Percentiles rank a stretch among this genome's conserved stretches.
Conservation (phyloP, 306 rosid genomes). For the Quercus gilva region DNA sequence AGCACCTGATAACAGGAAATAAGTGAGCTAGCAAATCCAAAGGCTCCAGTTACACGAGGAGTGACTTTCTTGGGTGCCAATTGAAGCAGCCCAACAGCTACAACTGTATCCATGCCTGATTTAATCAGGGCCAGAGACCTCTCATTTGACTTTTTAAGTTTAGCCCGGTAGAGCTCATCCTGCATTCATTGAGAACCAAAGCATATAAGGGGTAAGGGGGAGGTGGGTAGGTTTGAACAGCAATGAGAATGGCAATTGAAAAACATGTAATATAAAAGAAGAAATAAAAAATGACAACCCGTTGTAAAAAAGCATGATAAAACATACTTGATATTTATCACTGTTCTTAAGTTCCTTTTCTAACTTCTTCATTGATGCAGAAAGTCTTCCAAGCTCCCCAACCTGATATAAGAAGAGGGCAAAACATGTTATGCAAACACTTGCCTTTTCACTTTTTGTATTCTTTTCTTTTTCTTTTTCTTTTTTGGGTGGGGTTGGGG, state of each 20-base stretch:
- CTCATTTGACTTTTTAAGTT: constrained; percentile 72
- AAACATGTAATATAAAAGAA: not conserved
- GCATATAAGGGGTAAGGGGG: not conserved
- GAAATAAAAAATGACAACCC: not conserved
- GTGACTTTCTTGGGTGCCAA: constrained; percentile 83
- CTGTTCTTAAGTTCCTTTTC: constrained; percentile 69
- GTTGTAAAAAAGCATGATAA: not conserved
- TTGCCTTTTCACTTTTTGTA: too few relatives aligned
- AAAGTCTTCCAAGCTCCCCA: constrained; percentile 95
- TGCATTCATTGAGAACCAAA: constrained; percentile 28
- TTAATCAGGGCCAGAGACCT: constrained; percentile 81
- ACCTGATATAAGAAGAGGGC: constrained; percentile 40
- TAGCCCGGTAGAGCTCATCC: constrained; percentile 76
- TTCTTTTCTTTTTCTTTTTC: too few relatives aligned
- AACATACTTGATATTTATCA: constrained; percentile 72
- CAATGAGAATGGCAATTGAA: not conserved
- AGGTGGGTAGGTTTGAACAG: not conserved
- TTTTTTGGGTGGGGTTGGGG: not conserved
- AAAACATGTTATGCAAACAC: constrained; percentile 17
- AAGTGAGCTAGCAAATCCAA: constrained; percentile 82
- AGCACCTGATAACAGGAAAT: constrained; percentile 95
- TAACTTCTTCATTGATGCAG: constrained; percentile 76
- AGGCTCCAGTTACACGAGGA: constrained; percentile 89
- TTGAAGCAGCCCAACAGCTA: constrained; percentile 90
- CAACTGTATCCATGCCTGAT: constrained; percentile 76